Evolutionary conservation across 495 filamentous ascomycete species (phyloP).

Genomic region (Paragyromitra xinjiangensis): DNA sequence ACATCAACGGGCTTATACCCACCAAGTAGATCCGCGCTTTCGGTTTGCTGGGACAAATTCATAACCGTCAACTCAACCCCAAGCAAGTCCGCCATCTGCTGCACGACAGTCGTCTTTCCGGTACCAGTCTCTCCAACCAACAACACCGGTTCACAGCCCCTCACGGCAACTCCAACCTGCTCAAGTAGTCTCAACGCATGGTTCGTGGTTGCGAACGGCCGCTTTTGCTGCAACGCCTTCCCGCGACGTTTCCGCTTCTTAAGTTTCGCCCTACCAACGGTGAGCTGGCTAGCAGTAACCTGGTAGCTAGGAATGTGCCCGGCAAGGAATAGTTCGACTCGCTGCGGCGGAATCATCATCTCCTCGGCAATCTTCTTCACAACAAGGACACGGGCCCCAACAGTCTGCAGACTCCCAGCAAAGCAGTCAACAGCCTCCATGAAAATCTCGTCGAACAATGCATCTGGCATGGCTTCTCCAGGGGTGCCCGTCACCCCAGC

Average conservation of each 20-base stretch:
- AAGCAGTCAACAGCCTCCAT: constrained; percentile 91
- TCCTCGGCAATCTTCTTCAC: constrained; percentile 77
- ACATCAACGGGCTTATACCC: constrained; percentile 96
- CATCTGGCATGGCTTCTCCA: constrained; percentile 73
- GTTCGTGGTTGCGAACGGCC: constrained; percentile 76
- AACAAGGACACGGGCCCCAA: constrained; percentile 68
- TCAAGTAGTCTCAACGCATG: constrained; percentile 79
- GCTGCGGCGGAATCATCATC: constrained; percentile 82
- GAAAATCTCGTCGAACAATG: constrained; percentile 82
- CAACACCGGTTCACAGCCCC: constrained; percentile 84
- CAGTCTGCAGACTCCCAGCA: constrained; percentile 76
- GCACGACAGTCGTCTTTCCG: constrained; percentile 94
- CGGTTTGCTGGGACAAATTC: constrained; percentile 97
- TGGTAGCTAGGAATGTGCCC: constrained; percentile 71
- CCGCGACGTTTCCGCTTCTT: constrained; percentile 62
- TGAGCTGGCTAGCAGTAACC: constrained; percentile 67
- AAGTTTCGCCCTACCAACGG: constrained; percentile 73
- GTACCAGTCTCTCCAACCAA: constrained; percentile 98
- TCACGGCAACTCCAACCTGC: constrained; percentile 81
- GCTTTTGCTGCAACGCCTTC: constrained; percentile 60
- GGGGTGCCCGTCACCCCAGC: constrained; percentile 70
- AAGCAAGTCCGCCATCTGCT: constrained; percentile 84
- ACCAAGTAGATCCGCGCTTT: constrained; percentile 89
- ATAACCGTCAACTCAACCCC: constrained; percentile 85
- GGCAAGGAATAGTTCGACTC: constrained; percentile 73